A percentile compares a stretch with the other conserved stretches of the same genome.
phyloP scores from a whole-genome alignment of 257 asterid species.

The Nicotiana paniculata region DNA sequence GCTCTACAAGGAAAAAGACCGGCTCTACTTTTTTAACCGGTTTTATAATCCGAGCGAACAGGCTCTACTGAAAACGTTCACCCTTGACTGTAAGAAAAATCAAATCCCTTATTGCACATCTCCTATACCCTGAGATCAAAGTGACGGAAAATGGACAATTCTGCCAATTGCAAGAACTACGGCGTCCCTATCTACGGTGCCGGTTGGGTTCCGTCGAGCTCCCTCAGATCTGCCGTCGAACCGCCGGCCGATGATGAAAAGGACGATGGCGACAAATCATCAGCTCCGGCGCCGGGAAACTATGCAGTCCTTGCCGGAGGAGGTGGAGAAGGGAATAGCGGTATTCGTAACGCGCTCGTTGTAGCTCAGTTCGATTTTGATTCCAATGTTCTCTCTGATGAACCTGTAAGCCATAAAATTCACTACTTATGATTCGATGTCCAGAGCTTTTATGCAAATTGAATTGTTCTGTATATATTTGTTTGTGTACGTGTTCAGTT shows the following conservation, averaged over 20 bases:
- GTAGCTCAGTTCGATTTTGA: constrained; percentile 46
- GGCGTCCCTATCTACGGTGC: constrained; percentile 91
- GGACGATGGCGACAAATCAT: constrained; percentile 12
- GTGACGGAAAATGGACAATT: constrained; percentile 12
- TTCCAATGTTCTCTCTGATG: constrained; percentile 54
- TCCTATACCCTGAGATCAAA: neutral
- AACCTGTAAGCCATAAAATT: constrained; percentile 49
- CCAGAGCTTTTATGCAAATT: neutral
- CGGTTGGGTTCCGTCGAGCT: constrained; percentile 65
- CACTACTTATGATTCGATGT: neutral
- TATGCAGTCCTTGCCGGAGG: constrained; percentile 82
- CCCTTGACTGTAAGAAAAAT: neutral
- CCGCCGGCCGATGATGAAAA: constrained; percentile 17
- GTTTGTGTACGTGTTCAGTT: neutral
- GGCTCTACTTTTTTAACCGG: neutral
- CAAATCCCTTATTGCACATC: neutral
- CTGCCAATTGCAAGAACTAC: constrained; percentile 43
- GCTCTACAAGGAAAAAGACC: neutral
- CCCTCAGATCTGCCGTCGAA: constrained; percentile 14
- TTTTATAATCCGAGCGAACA: neutral
- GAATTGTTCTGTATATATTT: neutral
- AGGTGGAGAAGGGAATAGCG: constrained; percentile 92
- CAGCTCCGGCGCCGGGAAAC: constrained; percentile 14
- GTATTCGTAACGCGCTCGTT: constrained; percentile 75
- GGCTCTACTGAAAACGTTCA: neutral